A percentile compares a stretch with the other conserved stretches of the same genome.
Conservation (phyloP, 2,329 filamentous ascomycete genomes). For the Mycosphaerelloides madeirae region DNA sequence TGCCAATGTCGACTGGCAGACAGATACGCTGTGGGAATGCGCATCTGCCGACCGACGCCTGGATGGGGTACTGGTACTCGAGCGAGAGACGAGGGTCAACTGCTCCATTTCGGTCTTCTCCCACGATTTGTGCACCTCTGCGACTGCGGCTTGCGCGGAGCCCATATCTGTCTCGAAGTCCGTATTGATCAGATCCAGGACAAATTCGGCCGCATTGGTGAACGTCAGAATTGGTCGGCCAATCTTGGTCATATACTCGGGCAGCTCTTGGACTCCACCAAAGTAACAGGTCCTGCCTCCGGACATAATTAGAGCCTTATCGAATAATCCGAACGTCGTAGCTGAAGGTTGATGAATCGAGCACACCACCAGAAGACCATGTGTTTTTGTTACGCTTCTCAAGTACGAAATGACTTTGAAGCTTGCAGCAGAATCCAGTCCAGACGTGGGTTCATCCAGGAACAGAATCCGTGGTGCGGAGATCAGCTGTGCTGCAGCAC, state of each 20-base stretch:
- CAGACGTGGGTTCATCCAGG: conserved; percentile 78
- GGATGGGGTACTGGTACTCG: conserved; percentile 31
- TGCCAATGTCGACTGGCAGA: conserved; percentile 52
- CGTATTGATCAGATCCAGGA: conserved; percentile 72
- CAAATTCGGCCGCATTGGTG: conserved; percentile 76
- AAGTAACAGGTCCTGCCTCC: conserved; percentile 68
- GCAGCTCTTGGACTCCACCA: conserved; percentile 56
- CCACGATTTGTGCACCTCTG: conserved; percentile 55
- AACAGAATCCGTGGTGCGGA: conserved; percentile 77
- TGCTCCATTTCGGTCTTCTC: conserved; percentile 41
- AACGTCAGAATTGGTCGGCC: conserved; percentile 62
- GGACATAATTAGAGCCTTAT: conserved; percentile 71
- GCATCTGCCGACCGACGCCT: conserved; percentile 27
- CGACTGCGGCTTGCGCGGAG: conserved; percentile 47
- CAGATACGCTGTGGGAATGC: conserved; percentile 38
- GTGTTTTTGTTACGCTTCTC: conserved; percentile 58
- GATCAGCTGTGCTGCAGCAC: conserved; percentile 75
- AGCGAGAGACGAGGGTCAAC: conserved; percentile 31
- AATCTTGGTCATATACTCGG: conserved; percentile 58
- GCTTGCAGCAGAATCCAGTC: conserved; percentile 72
- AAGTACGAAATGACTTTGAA: conserved; percentile 73
- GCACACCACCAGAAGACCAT: conserved; percentile 72
- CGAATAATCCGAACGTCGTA: conserved; percentile 72
- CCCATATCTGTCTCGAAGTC: conserved; percentile 60
- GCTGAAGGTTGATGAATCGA: conserved; percentile 85